Conservation (phyloP, 352 stramenopile species). For the Phytophthora fragariae region DNA sequence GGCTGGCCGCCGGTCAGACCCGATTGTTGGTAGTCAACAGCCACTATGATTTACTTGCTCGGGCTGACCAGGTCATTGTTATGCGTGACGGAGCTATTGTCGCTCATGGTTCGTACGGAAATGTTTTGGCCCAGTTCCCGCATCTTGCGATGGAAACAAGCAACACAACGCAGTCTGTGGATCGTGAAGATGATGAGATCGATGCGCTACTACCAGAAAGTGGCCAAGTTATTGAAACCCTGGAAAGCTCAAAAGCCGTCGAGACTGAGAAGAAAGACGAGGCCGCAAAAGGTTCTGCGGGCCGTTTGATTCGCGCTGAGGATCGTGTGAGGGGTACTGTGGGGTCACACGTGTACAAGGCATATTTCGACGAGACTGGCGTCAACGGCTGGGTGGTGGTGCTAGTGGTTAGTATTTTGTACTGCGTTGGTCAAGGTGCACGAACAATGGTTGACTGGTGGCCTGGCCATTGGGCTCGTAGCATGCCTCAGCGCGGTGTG, state of each 20-base stretch:
- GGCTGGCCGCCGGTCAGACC: slow-evolving; percentile 63
- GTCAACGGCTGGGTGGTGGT: slow-evolving; percentile 25
- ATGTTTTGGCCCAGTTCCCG: slow-evolving; percentile 57
- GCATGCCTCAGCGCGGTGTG: slow-evolving; percentile 17
- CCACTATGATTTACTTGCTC: slow-evolving; percentile 88
- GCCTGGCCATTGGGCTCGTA: slow-evolving; percentile 25
- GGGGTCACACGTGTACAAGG: slow-evolving; percentile 30
- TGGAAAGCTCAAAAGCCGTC: too few species aligned
- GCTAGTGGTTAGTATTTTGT: slow-evolving; percentile 7
- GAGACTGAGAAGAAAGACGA: background rate
- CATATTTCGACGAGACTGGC: slow-evolving; percentile 42
- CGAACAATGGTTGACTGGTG: slow-evolving; percentile 31
- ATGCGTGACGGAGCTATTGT: slow-evolving; percentile 79
- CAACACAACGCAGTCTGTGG: background rate
- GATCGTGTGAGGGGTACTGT: slow-evolving; percentile 43
- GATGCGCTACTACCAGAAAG: background rate
- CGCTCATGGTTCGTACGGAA: slow-evolving; percentile 76
- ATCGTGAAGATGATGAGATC: background rate
- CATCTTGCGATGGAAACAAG: slow-evolving; percentile 21
- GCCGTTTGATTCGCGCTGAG: slow-evolving; percentile 29
- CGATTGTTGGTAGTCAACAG: slow-evolving; percentile 94
- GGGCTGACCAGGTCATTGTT: slow-evolving; percentile 62
- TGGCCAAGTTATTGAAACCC: background rate
- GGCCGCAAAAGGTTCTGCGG: slow-evolving; percentile 1
- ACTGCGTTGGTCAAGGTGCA: slow-evolving; percentile 9